Evolutionary conservation across 2,329 filamentous ascomycete species (phyloP).

Genomic region (Podosphaera xanthii): DNA sequence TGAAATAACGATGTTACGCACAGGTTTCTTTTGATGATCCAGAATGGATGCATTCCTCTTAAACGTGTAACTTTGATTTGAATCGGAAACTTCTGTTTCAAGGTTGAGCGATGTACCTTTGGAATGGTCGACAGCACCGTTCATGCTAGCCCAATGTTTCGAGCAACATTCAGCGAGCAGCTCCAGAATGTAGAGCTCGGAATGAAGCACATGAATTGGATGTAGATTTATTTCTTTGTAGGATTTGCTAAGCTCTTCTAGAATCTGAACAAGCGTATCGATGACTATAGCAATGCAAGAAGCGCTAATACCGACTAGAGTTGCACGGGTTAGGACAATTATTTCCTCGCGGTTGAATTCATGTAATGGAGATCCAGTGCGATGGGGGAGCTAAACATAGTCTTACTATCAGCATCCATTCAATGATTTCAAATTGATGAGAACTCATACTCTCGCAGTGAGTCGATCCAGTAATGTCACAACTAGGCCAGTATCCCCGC

Average conservation of each 20-base stretch:
- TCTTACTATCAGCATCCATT: slow-evolving; percentile 4
- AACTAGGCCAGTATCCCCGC: slow-evolving; percentile 34
- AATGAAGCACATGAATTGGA: slow-evolving; percentile 35
- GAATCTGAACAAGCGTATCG: slow-evolving; percentile 30
- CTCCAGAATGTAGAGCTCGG: slow-evolving; percentile 40
- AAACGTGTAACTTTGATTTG: neutral
- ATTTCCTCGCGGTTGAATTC: slow-evolving; percentile 38
- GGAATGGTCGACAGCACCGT: slow-evolving; percentile 8
- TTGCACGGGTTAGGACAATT: slow-evolving; percentile 34
- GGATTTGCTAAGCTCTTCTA: slow-evolving; percentile 34
- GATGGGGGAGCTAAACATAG: slow-evolving; percentile 31
- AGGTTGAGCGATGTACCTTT: slow-evolving; percentile 7
- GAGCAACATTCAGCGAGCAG: slow-evolving; percentile 42
- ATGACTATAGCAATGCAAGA: slow-evolving; percentile 30
- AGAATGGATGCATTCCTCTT: slow-evolving; percentile 1
- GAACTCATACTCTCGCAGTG: slow-evolving; percentile 29
- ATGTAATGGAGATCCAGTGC: slow-evolving; percentile 32
- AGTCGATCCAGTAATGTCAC: slow-evolving; percentile 39
- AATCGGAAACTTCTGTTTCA: slow-evolving; percentile 9
- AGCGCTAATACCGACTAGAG: slow-evolving; percentile 35
- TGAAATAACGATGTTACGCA: slow-evolving; percentile 9
- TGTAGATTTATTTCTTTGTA: slow-evolving; percentile 28
- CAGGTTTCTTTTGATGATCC: slow-evolving; percentile 9
- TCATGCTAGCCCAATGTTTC: slow-evolving; percentile 31
- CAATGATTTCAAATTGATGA: neutral